Conservation (phyloP, 768 basidiomycete species). For the Nevesoporus exiguus region DNA sequence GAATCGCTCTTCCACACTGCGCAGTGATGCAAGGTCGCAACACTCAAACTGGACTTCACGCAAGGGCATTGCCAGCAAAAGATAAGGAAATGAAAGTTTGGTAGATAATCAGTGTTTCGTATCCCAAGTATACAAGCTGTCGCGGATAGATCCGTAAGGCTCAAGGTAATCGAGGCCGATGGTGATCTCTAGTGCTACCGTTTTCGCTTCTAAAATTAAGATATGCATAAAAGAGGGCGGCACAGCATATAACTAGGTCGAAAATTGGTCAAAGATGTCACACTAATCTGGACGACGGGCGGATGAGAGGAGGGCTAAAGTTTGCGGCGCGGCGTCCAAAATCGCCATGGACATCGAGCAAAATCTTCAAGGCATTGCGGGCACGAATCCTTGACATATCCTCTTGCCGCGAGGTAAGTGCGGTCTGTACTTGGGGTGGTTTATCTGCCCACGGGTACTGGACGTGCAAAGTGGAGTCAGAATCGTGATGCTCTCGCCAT, state of each 20-base stretch:
- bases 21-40: slow-evolving; percentile 36
- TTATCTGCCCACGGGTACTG: slow-evolving; percentile 83
- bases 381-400: slow-evolving; percentile 89
- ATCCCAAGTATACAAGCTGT: slow-evolving; percentile 5
- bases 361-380: slow-evolving; percentile 89
- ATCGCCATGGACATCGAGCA: slow-evolving; percentile 88
- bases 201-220: slow-evolving; percentile 17
- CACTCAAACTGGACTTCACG: slow-evolving; percentile 33
- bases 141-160: background rate
- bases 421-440: slow-evolving; percentile 64
- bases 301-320: slow-evolving; percentile 26
- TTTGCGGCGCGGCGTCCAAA: slow-evolving; percentile 61
- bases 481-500: background rate
- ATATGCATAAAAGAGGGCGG: slow-evolving; percentile 11
- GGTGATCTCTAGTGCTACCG: slow-evolving; percentile 6
- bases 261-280: slow-evolving; percentile 10
- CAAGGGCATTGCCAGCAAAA: slow-evolving; percentile 45
- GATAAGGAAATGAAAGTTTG: background rate
- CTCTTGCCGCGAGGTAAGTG: slow-evolving; percentile 65
- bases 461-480: slow-evolving; percentile 10
- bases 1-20: slow-evolving; percentile 45
- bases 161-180: background rate
- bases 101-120: background rate
- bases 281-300: slow-evolving; percentile 17
- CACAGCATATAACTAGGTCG: background rate